Conservation (phyloP, 2,329 filamentous ascomycete species). For the Beauveria brongniartii region DNA sequence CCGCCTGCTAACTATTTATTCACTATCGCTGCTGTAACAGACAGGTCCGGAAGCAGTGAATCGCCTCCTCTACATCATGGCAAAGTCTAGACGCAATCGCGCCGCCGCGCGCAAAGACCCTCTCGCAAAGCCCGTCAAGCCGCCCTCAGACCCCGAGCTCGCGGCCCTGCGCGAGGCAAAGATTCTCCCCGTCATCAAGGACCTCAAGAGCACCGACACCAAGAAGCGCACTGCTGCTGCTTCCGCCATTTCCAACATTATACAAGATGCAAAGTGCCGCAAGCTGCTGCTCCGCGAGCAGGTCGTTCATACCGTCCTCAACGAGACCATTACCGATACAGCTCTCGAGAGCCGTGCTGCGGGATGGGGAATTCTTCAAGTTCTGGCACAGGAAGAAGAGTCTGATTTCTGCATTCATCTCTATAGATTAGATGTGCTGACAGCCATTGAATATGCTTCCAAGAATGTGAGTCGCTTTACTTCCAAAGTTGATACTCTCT, state of each 20-base stretch:
- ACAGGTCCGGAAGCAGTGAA: background rate
- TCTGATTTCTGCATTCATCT: conserved; percentile 59
- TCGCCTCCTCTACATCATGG: conserved; percentile 34
- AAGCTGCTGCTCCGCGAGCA: conserved; percentile 60
- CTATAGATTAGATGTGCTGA: conserved; percentile 52
- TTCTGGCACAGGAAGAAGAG: conserved; percentile 55
- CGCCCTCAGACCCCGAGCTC: conserved; percentile 55
- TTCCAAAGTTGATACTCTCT: background rate
- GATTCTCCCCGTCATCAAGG: conserved; percentile 54
- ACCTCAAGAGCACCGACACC: conserved; percentile 50
- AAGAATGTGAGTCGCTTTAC: conserved; percentile 35
- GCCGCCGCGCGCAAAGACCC: conserved; percentile 44
- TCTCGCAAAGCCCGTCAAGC: conserved; percentile 49
- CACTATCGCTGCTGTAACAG: background rate
- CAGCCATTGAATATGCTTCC: conserved; percentile 49
- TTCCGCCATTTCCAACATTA: conserved; percentile 50
- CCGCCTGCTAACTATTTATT: background rate
- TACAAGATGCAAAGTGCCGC: conserved; percentile 53
- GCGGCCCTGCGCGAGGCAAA: conserved; percentile 53
- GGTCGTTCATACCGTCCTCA: conserved; percentile 54
- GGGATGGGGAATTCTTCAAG: conserved; percentile 59
- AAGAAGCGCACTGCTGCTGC: conserved; percentile 53
- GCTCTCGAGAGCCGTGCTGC: conserved; percentile 55
- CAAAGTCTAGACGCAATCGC: conserved; percentile 49
- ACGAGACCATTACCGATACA: conserved; percentile 55